Evolutionary conservation across 495 filamentous ascomycete genomes (phyloP).

Genomic region (Talaromyces wortmannii): DNA sequence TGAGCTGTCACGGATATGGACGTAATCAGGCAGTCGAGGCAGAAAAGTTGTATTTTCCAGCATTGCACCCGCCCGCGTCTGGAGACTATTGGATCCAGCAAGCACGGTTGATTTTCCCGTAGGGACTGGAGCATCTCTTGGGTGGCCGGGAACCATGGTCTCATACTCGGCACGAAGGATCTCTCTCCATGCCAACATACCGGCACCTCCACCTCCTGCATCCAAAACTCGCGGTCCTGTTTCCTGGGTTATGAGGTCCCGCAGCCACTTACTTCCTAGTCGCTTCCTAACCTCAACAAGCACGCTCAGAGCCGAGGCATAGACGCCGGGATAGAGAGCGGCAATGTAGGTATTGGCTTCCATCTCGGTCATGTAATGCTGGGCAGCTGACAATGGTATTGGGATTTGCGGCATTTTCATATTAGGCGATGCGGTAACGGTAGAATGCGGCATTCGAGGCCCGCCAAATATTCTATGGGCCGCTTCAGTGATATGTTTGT

Average conservation of each 20-base stretch:
- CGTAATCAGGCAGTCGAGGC: conserved; percentile 84
- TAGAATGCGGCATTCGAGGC: conserved; percentile 62
- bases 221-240: conserved; percentile 78
- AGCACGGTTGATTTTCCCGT: conserved; percentile 56
- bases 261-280: conserved; percentile 74
- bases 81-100: conserved; percentile 56
- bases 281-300: conserved; percentile 82
- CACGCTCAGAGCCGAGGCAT: conserved; percentile 64
- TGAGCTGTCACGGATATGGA: conserved; percentile 50
- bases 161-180: conserved; percentile 76
- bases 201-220: conserved; percentile 78
- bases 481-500: conserved; percentile 63
- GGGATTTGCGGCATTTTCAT: conserved; percentile 55
- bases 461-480: conserved; percentile 72
- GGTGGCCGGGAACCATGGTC: conserved; percentile 43
- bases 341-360: conserved; percentile 82
- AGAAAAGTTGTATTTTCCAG: conserved; percentile 88
- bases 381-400: conserved; percentile 62
- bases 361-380: conserved; percentile 71
- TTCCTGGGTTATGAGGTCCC: conserved; percentile 54
- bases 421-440: conserved; percentile 43
- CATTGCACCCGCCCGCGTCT: conserved; percentile 67
- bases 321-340: conserved; percentile 71
- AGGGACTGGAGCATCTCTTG: conserved; percentile 31
- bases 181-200: conserved; percentile 77